These are phyloP conservation scores for Chrysophaeum taylorii DNA, from an alignment of 352 stramenopile species.

Conservation along the genomic window DNA sequence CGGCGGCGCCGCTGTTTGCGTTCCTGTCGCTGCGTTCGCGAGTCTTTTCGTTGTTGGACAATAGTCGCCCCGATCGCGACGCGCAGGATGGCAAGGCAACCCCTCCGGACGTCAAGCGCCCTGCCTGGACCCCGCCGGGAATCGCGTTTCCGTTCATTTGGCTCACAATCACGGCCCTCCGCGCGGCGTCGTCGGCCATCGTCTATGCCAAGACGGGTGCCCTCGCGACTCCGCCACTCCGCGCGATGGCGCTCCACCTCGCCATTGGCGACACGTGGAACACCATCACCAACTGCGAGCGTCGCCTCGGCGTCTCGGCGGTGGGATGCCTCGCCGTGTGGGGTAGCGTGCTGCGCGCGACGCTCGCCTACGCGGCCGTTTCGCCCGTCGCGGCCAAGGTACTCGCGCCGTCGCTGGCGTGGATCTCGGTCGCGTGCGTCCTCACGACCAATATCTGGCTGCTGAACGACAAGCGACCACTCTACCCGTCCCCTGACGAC, in stretches of 20 bases:
- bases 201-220: constrained; percentile 34
- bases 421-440: constrained; percentile 48
- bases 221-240: constrained; percentile 30
- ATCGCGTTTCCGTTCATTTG: constrained; percentile 65
- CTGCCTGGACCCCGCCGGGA: constrained; percentile 46
- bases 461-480: constrained; percentile 42
- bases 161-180: constrained; percentile 55
- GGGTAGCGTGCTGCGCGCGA: constrained; percentile 34
- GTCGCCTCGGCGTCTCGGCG: constrained; percentile 47
- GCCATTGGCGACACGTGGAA: constrained; percentile 68
- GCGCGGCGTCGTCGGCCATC: constrained; percentile 42
- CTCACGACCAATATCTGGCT: constrained; percentile 51
- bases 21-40: constrained; percentile 42
- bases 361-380: constrained; percentile 40
- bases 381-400: constrained; percentile 50
- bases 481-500: constrained; percentile 35
- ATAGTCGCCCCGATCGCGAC: constrained; percentile 39
- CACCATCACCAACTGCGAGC: constrained; percentile 68
- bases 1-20: constrained; percentile 26
- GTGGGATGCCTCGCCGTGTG: constrained; percentile 38
- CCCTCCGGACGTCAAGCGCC: background rate
- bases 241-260: constrained; percentile 54
- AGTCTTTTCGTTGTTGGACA: constrained; percentile 52
- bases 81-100: constrained; percentile 21
- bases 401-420: constrained; percentile 45